These are phyloP conservation scores for Rhodamnia rubescens DNA, from an alignment of 345 rosid species.

Conservation along the genomic window DNA sequence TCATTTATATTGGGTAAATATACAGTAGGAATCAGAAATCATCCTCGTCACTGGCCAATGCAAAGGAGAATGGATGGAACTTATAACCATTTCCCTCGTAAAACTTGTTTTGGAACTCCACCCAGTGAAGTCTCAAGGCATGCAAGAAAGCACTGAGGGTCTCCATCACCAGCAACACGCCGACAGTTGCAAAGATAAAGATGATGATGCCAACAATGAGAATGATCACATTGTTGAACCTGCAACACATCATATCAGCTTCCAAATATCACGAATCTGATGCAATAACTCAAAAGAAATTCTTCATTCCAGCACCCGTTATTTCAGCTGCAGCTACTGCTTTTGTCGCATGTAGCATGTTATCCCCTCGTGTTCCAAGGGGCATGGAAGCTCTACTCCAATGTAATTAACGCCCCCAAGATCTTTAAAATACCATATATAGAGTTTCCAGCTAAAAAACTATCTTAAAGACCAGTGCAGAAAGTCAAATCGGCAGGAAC, in stretches of 20 bases:
- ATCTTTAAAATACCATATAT: neutral
- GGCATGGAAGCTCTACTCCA: neutral
- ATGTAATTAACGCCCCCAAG: neutral
- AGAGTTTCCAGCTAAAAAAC: neutral
- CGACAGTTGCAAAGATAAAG: slow-evolving; percentile 76
- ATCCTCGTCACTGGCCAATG: slow-evolving; percentile 35
- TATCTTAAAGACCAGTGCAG: neutral
- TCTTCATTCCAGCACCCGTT: neutral
- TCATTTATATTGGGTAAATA: neutral
- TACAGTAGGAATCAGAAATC: slow-evolving; percentile 19
- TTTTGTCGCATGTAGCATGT: neutral
- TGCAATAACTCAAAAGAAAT: neutral
- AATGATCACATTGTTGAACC: slow-evolving; percentile 71
- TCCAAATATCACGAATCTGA: neutral
- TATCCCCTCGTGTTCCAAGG: neutral
- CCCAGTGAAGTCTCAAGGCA: slow-evolving; percentile 98
- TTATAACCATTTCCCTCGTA: slow-evolving; percentile 96
- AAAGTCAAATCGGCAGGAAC: neutral
- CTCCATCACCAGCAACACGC: slow-evolving; percentile 94
- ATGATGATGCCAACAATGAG: slow-evolving; percentile 54
- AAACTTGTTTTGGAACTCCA: slow-evolving; percentile 92
- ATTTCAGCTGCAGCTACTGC: neutral
- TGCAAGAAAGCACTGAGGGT: slow-evolving; percentile 93
- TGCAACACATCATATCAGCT: slow-evolving; percentile 8
- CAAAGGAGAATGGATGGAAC: slow-evolving; percentile 71